Base-by-base conservation (phyloP, 2,329 filamentous ascomycete genomes). In the Graphiopsis chlorocephala region DNA sequence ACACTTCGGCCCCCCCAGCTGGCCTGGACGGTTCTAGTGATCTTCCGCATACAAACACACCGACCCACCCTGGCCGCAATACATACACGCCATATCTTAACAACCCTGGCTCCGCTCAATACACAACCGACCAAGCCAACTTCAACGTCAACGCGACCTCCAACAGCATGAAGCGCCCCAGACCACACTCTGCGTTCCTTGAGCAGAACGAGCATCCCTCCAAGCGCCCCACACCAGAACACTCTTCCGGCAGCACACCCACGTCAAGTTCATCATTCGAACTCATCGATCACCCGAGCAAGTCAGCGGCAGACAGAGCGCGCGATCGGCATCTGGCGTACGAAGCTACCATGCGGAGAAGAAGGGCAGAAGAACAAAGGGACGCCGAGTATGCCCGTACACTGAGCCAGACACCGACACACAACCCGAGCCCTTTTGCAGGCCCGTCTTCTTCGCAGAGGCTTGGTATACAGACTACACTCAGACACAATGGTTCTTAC, bases 201-300 rank as follows among this genome's bases (percentile, higher is more conserved):
- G 66, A 68, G 28, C 53, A 66, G 10, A 56, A 66, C 35, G 67
- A 72, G 23, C 68, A 68, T 38, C 68, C 66, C 1, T 68, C 66
- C 3, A 75, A 75, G 66, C 71, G 73, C 6, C 66, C 64, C 4
- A 75, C 72, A 11, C 73, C 73, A 2, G 71, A 74, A 20, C 68
- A 68, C 4, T 71, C 71, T 11, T 68, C 68, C 55, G 70, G 67
- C 11, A 65, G 66, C 11, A 72, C 70, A 26, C 69, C 72, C n/a
- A 67, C 67, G 6, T 72, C 72, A 7, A 63, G 59, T 28, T 68
- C 66, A 15, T 72, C 72, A 7, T 68, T 67, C 55, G 71, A 72
- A 29, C 48, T 66, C 4, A 58, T 69, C 28, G 62, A 68, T 26
- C 65, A 63, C 47, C 67, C 66, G 12, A 20, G 35, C 26, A n/a